Evolutionary conservation across 148 eudicot genomes (phyloP), one percentile per base, ranked within the genome.

Genomic region (Camellia granthamiana): DNA sequence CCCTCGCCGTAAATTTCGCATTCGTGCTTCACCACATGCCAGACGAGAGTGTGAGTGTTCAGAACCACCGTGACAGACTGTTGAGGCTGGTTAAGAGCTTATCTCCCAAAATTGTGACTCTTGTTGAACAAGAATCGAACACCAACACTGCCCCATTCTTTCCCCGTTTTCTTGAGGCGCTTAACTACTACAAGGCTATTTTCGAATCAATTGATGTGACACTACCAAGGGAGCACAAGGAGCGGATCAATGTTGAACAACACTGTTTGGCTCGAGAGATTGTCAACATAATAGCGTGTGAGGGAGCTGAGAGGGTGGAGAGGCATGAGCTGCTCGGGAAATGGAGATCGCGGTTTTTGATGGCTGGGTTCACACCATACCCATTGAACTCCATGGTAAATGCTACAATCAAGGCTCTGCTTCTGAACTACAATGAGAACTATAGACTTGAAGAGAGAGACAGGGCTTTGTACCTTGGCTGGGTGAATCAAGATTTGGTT

Each of bases 261-360:
- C 93, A 90, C 49, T 90, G 93, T 78, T 42, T 90, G 81, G 93
- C 91, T 7, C 81, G 86, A 62, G 91, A 88, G 9, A 83, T 90
- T 14, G 91, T 90, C 23, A 90, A 90, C 73, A 83, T 88, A 68
- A 84, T 90, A 76, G 93, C 93, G 6, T 90, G 93, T 69, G 93
- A 90, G 69, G 91, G 88, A 65, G 81, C 81, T 21, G 90, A 89
- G 70, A 91, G 94, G 62, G 86, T 88, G 44, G 94, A 89, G 71
- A 75, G 94, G 0, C 94, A 85, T 21, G 94, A 91, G 87, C 80
- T 83, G 55, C 85, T 88, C 19, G 90, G 90, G 38, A 89, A 91
- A 80, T 91, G 94, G 92, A 86, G 80, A 61, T 89, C 88, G 0
- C 82, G 94, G 79, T 85, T 91, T 56, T 6, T 44, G 51, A 87